A percentile compares a stretch with the other conserved stretches of the same genome.
Conservation (phyloP, 1,284 basidiomycete species). For the Melampsora americana region DNA sequence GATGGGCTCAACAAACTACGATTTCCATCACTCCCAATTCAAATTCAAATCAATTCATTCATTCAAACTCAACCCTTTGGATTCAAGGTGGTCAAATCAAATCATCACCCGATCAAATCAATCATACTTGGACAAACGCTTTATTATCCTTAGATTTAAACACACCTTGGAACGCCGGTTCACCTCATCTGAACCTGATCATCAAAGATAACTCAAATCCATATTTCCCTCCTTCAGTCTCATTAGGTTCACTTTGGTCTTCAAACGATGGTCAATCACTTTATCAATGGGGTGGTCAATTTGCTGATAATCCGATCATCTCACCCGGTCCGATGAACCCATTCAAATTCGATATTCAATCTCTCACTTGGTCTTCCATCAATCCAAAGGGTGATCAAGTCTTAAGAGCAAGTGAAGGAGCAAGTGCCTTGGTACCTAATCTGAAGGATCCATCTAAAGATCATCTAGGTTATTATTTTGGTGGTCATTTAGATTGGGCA, state of each 20-base stretch:
- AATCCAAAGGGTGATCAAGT: constrained; percentile 47
- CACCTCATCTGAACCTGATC: constrained; percentile 48
- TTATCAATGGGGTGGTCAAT: constrained; percentile 49
- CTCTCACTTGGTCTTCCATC: constrained; percentile 44
- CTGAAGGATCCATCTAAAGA: constrained; percentile 41
- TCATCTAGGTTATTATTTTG: constrained; percentile 48
- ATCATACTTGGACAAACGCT: constrained; percentile 50
- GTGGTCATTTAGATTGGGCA: constrained; percentile 49
- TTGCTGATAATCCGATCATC: constrained; percentile 47
- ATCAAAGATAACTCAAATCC: constrained; percentile 48
- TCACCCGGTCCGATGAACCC: constrained; percentile 46
- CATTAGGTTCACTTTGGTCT: constrained; percentile 48
- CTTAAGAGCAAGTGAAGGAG: constrained; percentile 48
- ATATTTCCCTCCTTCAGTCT: constrained; percentile 48
- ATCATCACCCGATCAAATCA: constrained; percentile 43
- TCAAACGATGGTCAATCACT: constrained; percentile 44
- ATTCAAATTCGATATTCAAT: constrained; percentile 46
- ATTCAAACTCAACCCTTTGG: constrained; percentile 39
- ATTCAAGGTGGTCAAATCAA: constrained; percentile 49
- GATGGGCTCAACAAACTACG: constrained; percentile 29
- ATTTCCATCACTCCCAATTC: constrained; percentile 25
- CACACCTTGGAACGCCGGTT: constrained; percentile 47
- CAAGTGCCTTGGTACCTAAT: constrained; percentile 46
- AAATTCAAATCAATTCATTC: background rate
- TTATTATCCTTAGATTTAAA: constrained; percentile 48